Evolutionary conservation across 345 rosid genomes (phyloP).

Genomic region (Arabidopsis suecica): DNA sequence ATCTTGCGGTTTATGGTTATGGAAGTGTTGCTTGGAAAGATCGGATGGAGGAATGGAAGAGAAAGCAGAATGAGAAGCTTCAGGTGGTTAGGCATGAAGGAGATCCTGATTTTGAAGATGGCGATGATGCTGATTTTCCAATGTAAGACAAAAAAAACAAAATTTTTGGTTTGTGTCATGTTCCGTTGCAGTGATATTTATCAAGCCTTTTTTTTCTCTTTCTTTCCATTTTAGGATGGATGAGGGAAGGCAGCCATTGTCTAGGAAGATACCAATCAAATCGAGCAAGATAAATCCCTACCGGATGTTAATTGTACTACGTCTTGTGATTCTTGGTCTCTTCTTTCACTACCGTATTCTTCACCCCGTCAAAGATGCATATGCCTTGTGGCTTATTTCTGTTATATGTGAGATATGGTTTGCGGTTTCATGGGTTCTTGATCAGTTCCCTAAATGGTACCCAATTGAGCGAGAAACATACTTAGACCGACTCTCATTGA

Average conservation of each 20-base stretch:
- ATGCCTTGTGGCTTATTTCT: conserved; percentile 93
- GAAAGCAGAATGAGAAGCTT: conserved; percentile 80
- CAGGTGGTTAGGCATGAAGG: conserved; percentile 92
- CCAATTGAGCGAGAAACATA: conserved; percentile 94
- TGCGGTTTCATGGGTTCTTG: conserved; percentile 96
- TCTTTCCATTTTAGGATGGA: conserved; percentile 78
- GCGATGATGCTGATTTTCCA: conserved; percentile 87
- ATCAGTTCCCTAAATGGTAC: conserved; percentile 97
- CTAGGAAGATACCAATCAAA: conserved; percentile 88
- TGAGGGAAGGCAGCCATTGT: conserved; percentile 99
- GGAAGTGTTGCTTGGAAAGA: conserved; percentile 99
- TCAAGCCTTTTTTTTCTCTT: conserved; percentile 17
- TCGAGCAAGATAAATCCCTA: conserved; percentile 99
- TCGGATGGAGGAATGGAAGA: conserved; percentile 96
- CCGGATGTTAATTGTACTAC: conserved; percentile 78
- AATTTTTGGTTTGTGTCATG: neutral
- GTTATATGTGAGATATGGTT: conserved; percentile 99
- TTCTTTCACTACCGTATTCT: conserved; percentile 94
- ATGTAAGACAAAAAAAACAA: conserved; percentile 57
- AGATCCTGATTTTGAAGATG: conserved; percentile 69
- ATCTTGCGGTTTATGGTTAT: conserved; percentile 87
- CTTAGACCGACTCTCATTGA: conserved; percentile 88
- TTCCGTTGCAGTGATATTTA: conserved; percentile 24
- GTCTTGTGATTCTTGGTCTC: conserved; percentile 86
- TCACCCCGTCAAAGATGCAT: conserved; percentile 90